These are phyloP conservation scores for Dothidotthia symphoricarpi DNA, from an alignment of 2,329 filamentous ascomycete species.

Conservation along the genomic window DNA sequence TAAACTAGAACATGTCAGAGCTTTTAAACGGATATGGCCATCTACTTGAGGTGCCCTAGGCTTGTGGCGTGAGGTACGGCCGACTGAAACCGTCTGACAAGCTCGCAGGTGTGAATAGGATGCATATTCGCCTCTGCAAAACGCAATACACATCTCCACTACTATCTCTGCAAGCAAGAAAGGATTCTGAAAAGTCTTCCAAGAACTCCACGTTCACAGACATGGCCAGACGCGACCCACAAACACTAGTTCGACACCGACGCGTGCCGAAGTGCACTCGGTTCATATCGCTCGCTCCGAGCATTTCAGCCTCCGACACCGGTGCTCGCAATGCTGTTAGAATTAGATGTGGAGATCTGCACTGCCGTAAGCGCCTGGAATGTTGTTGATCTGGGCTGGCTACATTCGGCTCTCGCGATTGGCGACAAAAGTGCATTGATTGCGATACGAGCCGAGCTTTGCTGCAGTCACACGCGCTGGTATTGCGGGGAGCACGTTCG, in stretches of 20 bases:
- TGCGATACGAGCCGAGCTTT: conserved; percentile 4
- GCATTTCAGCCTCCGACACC: conserved; percentile 15
- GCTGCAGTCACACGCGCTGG: background rate
- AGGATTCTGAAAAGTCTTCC: background rate
- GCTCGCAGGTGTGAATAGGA: too few species aligned
- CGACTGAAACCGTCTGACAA: too few species aligned
- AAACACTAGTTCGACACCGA: conserved; percentile 6
- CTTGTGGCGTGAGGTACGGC: too few species aligned
- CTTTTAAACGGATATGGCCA: too few species aligned
- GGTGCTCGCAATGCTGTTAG: conserved; percentile 8
- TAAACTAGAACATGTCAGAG: too few species aligned
- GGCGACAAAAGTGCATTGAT: conserved; percentile 4
- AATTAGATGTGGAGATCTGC: conserved; percentile 9
- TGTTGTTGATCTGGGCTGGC: conserved; percentile 12
- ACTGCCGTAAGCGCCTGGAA: conserved; percentile 7
- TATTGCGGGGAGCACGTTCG: too few species aligned
- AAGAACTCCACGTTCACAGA: background rate
- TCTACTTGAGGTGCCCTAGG: too few species aligned
- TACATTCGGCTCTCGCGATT: conserved; percentile 16
- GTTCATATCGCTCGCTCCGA: conserved; percentile 13
- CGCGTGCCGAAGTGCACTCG: conserved; percentile 18
- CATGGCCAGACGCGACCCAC: too few species aligned
- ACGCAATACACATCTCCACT: background rate
- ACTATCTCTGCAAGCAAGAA: background rate
- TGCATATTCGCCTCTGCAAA: background rate